phyloP scores from a whole-genome alignment of 2,329 filamentous ascomycete genomes.

The Emericellopsis atlantica region DNA sequence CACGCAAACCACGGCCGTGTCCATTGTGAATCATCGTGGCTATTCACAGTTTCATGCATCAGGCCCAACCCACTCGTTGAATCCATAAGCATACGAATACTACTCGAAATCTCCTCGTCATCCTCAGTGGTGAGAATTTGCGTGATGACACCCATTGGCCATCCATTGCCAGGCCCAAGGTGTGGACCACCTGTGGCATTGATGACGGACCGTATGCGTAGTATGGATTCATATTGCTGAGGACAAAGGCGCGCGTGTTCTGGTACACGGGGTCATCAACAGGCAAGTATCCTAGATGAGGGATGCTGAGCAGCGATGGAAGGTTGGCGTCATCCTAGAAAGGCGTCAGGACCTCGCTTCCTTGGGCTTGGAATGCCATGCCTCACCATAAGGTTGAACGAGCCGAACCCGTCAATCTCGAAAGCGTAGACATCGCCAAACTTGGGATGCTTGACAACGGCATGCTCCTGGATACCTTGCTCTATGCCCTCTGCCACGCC shows the following conservation, averaged over 20 bases:
- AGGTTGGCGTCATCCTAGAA: conserved; percentile 47
- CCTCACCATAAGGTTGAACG: conserved; percentile 38
- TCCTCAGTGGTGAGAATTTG: conserved; percentile 67
- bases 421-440: conserved; percentile 57
- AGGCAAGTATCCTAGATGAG: conserved; percentile 40
- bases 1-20: conserved; percentile 55
- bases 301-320: conserved; percentile 46
- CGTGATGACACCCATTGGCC: conserved; percentile 79
- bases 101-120: conserved; percentile 59
- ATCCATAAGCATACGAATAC: conserved; percentile 51
- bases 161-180: conserved; percentile 55
- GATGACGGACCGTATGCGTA: conserved; percentile 43
- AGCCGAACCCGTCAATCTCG: conserved; percentile 59
- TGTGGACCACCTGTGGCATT: conserved; percentile 40
- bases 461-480: conserved; percentile 56
- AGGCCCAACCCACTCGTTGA: conserved; percentile 62
- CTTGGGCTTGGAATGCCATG: neutral
- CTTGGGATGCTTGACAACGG: conserved; percentile 46
- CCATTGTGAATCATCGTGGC: conserved; percentile 16
- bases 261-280: conserved; percentile 55
- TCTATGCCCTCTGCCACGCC: conserved; percentile 43
- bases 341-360: neutral
- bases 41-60: conserved; percentile 53
- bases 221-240: conserved; percentile 62
- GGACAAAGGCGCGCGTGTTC: conserved; percentile 65